A percentile compares a stretch with the other conserved stretches of the same genome.
These are phyloP conservation scores for Globisporangium camurandrum DNA, from an alignment of 352 stramenopile species.

Conservation along the genomic window DNA sequence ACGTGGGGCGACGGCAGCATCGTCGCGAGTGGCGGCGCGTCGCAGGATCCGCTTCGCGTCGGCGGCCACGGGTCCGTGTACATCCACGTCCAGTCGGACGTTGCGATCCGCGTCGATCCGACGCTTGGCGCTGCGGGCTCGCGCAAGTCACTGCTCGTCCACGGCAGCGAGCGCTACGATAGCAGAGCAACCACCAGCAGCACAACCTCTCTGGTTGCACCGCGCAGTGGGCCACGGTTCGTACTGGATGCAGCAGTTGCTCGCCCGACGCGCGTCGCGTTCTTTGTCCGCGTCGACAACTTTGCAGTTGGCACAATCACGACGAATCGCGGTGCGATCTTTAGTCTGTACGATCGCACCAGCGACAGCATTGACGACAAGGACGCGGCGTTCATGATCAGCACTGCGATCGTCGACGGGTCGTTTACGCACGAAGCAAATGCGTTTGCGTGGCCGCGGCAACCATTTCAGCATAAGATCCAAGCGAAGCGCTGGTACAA, in stretches of 20 bases:
- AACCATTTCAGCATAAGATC: slow-evolving; percentile 39
- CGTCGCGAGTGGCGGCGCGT: slow-evolving; percentile 60
- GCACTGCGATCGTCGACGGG: slow-evolving; percentile 55
- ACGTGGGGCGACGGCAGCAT: slow-evolving; percentile 80
- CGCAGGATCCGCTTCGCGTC: slow-evolving; percentile 26
- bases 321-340: slow-evolving; percentile 54
- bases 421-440: slow-evolving; percentile 72
- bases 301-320: slow-evolving; percentile 29
- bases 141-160: slow-evolving; percentile 56
- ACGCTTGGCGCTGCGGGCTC: slow-evolving; percentile 62
- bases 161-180: slow-evolving; percentile 33
- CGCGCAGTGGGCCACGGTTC: slow-evolving; percentile 37
- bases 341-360: slow-evolving; percentile 31
- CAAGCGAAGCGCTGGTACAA: slow-evolving; percentile 90
- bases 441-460: slow-evolving; percentile 40
- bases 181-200: no score
- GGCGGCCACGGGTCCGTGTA: slow-evolving; percentile 33
- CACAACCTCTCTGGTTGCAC: no score
- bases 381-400: slow-evolving; percentile 57
- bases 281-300: slow-evolving; percentile 61
- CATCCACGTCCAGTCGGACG: slow-evolving; percentile 32
- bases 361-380: slow-evolving; percentile 14
- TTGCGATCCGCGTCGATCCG: slow-evolving; percentile 51
- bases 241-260: slow-evolving; percentile 12
- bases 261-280: slow-evolving; percentile 59